These are phyloP conservation scores for Coemansia sp. DNA, from an alignment of 192 early-diverging fungal genomes.

Conservation along the genomic window DNA sequence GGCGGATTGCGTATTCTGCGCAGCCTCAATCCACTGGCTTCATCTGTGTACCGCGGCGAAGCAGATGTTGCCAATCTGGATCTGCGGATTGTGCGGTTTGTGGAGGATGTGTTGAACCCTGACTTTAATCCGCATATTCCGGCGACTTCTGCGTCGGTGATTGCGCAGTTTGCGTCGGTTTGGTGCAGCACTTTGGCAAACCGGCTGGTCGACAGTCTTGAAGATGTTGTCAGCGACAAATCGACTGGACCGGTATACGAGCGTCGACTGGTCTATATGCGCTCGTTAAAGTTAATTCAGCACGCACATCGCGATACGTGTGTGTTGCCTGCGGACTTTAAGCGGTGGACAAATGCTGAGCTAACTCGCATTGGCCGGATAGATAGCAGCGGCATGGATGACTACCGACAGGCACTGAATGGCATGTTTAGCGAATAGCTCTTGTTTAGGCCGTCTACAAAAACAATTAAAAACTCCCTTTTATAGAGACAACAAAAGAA, in stretches of 20 bases:
- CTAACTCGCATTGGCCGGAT: slow-evolving; percentile 7
- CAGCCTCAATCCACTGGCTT: slow-evolving; percentile 10
- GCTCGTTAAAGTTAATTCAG: slow-evolving; percentile 25
- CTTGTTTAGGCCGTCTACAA: not conserved
- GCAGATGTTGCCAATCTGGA: slow-evolving; percentile 26
- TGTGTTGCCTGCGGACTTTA: slow-evolving; percentile 10
- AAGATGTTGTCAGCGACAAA: slow-evolving; percentile 6
- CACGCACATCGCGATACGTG: slow-evolving; percentile 21
- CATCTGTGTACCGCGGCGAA: slow-evolving; percentile 5
- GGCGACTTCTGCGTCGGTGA: not conserved
- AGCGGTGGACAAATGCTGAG: slow-evolving; percentile 23
- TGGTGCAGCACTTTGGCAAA: slow-evolving; percentile 35
- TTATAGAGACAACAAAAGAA: too few relatives aligned
- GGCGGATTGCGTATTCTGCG: slow-evolving; percentile 27
- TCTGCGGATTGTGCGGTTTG: slow-evolving; percentile 27
- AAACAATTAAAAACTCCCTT: too few relatives aligned
- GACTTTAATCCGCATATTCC: slow-evolving; percentile 28
- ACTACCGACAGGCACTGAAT: slow-evolving; percentile 34
- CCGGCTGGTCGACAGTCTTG: slow-evolving; percentile 18
- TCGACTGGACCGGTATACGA: slow-evolving; percentile 1
- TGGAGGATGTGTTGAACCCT: slow-evolving; percentile 46
- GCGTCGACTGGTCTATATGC: slow-evolving; percentile 23
- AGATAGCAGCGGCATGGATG: slow-evolving; percentile 11
- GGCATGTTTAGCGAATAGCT: slow-evolving; percentile 11
- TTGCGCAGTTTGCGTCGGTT: slow-evolving; percentile 18